Evolutionary conservation across 2,329 filamentous ascomycete species (phyloP), one percentile per base, ranked within the genome.

Genomic region (Xylariaceae sp.): DNA sequence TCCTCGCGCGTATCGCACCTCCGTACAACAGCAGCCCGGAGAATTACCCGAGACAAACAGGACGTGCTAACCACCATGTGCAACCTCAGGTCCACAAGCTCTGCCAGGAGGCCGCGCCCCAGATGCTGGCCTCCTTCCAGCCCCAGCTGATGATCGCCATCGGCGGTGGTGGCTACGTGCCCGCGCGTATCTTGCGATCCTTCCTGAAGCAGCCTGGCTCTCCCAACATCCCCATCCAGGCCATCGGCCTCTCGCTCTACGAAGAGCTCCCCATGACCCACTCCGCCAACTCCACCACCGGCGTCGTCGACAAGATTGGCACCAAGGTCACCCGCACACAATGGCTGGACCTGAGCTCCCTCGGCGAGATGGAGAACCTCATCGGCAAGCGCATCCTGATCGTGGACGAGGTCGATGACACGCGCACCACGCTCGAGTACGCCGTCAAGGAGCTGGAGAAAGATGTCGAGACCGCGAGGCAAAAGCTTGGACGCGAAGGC

Each of bases 131-230:
- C 63, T 81, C 87, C 13, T 89, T 95, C 76, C 78, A 89, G 64
- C 93, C 93, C 30, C 88, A 95, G 66, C 86, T 98, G 56, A 95
- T 98, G 78, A 95, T 98, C 66, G 93, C 93, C 63, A 97, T 97
- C 65, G 93, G 93, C 57, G 93, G 93, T 52, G 93, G 93, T 58
- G 93, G 93, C 59, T 98, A 96, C 68, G 89, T 98, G 31, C 93
- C 93, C 47, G 93, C 93, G 34, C 87, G 93, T 57, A 98, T 98
- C 66, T 80, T 98, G 51, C 88, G 93, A 50, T 97, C 93, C 16
- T 98, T 98, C 76, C 86, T 98, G 66, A 96, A 95, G 77, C 80
- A 82, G 63, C 77, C 87, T 45, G 88, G 86, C 55, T 79, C 75
- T 48, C 83, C 89, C 68, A 98, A 98, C 73, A 98, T 98, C 61